phyloP scores from a whole-genome alignment of 2,329 filamentous ascomycete genomes.

The Aspergillus pseudotamarii region DNA sequence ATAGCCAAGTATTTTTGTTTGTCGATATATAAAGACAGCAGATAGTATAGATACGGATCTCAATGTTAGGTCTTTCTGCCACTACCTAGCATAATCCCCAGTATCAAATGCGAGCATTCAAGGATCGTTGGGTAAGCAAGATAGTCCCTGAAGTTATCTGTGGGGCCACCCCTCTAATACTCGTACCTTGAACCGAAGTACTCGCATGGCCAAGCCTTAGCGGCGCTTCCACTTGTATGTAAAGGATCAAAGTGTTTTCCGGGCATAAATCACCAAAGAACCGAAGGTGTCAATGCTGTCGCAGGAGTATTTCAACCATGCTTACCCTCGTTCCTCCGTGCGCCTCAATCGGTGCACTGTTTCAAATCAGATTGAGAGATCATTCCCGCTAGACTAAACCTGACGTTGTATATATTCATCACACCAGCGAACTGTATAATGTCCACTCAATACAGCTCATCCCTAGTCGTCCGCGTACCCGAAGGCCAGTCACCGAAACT shows the following conservation, averaged over 20 bases:
- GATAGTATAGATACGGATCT: too few relatives aligned
- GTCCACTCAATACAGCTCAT: not conserved
- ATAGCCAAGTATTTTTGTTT: too few relatives aligned
- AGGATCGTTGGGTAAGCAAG: not conserved
- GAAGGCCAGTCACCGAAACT: slow-evolving; percentile 10
- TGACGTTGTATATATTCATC: not conserved
- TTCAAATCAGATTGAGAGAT: not conserved
- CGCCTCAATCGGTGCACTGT: not conserved
- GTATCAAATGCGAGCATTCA: not conserved
- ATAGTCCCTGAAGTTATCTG: not conserved
- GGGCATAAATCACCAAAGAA: too few relatives aligned
- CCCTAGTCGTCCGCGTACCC: slow-evolving; percentile 13
- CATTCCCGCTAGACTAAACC: not conserved
- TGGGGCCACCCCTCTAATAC: not conserved
- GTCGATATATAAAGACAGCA: too few relatives aligned
- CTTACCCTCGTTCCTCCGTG: not conserved
- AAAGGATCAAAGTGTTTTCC: not conserved
- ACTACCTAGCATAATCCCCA: not conserved
- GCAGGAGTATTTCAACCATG: not conserved
- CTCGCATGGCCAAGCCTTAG: not conserved
- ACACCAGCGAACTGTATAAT: not conserved
- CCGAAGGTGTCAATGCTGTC: not conserved
- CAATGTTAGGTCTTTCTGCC: too few relatives aligned
- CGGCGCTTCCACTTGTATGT: not conserved
- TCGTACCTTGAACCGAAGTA: too few relatives aligned